Percentiles rank a stretch among this genome's conserved stretches.
These are phyloP conservation scores for Ustilago shanxiensis DNA, from an alignment of 1,284 basidiomycete genomes.

Conservation along the genomic window DNA sequence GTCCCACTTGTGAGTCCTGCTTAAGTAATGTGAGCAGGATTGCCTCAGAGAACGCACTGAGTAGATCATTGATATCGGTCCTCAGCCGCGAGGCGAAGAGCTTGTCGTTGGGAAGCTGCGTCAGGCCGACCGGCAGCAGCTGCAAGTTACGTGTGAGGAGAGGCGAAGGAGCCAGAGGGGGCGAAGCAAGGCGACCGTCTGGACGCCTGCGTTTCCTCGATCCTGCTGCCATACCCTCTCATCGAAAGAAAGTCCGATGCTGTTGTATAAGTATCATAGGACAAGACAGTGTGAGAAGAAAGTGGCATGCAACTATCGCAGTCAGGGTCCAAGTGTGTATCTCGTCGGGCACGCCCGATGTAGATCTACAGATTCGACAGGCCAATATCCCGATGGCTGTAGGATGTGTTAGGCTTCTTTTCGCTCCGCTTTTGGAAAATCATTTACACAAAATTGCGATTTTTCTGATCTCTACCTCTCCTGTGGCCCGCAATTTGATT, in stretches of 20 bases:
- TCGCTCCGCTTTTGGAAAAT: neutral
- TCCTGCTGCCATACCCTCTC: slow-evolving; percentile 22
- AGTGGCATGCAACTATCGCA: neutral
- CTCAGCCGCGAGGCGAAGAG: slow-evolving; percentile 27
- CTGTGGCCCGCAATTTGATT: slow-evolving; percentile 7
- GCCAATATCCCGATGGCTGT: neutral
- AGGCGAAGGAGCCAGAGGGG: slow-evolving; percentile 37
- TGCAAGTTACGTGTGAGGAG: slow-evolving; percentile 39
- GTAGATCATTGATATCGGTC: slow-evolving; percentile 31
- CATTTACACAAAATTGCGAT: neutral
- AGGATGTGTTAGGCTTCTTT: neutral
- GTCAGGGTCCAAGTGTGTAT: neutral
- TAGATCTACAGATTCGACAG: neutral
- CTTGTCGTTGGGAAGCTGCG: slow-evolving; percentile 38
- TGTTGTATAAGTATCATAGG: neutral
- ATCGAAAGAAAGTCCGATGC: neutral
- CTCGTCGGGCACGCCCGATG: neutral
- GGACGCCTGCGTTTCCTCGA: slow-evolving; percentile 47
- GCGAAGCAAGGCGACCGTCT: slow-evolving; percentile 33
- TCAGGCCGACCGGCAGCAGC: slow-evolving; percentile 42
- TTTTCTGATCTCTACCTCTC: slow-evolving; percentile 5
- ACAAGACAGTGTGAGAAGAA: neutral
- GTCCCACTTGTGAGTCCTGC: too few relatives aligned
- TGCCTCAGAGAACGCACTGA: slow-evolving; percentile 30
- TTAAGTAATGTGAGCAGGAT: slow-evolving; percentile 7